These are phyloP conservation scores for Cokeromyces recurvatus DNA, from an alignment of 371 early-diverging fungal genomes.

Conservation along the genomic window DNA sequence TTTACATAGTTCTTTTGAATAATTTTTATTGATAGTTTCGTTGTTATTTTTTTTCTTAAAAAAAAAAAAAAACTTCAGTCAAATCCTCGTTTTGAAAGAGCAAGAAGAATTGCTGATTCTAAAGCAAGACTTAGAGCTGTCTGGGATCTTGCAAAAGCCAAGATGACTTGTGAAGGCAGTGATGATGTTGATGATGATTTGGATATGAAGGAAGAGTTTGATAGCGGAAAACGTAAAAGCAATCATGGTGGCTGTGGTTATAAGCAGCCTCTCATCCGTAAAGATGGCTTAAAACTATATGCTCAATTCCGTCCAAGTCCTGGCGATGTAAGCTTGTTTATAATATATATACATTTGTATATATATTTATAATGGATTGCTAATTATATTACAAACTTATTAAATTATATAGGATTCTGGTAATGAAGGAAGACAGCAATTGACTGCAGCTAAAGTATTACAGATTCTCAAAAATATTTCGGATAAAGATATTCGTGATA, in stretches of 20 bases:
- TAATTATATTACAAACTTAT: not conserved
- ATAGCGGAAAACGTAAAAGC: constrained; percentile 47
- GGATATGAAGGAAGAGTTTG: constrained; percentile 43
- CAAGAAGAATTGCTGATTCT: constrained; percentile 69
- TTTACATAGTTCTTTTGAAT: too few relatives aligned
- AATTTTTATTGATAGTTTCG: too few relatives aligned
- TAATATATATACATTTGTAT: too few relatives aligned
- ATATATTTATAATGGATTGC: constrained; percentile 12
- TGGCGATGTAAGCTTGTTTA: constrained; percentile 57
- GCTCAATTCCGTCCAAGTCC: constrained; percentile 63
- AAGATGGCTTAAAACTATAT: constrained; percentile 86
- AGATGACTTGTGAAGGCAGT: constrained; percentile 86
- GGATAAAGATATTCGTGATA: constrained; percentile 82
- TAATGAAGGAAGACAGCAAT: constrained; percentile 63
- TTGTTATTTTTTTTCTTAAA: too few relatives aligned
- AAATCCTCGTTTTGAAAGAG: constrained; percentile 70
- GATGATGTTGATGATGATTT: constrained; percentile 57
- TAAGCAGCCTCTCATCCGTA: constrained; percentile 89
- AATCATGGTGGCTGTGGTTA: constrained; percentile 93
- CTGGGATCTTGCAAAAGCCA: constrained; percentile 91
- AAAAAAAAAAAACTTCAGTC: constrained; percentile 30
- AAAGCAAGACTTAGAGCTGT: constrained; percentile 80
- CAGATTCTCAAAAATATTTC: constrained; percentile 90
- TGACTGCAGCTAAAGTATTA: constrained; percentile 83
- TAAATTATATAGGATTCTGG: constrained; percentile 36